Evolutionary conservation across 2,329 filamentous ascomycete species (phyloP).

Genomic region (Cordyceps sp.): DNA sequence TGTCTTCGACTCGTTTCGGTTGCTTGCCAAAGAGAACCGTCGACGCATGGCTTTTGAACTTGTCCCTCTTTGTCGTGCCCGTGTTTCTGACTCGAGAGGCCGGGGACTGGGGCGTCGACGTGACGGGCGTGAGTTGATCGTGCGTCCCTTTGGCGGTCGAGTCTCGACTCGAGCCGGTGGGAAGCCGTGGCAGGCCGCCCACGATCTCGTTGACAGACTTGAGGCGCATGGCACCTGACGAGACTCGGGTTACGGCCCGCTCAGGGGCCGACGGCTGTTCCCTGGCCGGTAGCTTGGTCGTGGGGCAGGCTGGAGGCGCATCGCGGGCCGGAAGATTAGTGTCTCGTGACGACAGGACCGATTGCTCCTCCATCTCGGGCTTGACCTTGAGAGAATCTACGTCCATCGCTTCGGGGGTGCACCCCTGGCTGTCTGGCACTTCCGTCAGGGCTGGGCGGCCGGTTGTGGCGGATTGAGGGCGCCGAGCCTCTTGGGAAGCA

Average conservation of each 20-base stretch:
- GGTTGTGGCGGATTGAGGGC: not conserved
- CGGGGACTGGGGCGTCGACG: constrained; percentile 26
- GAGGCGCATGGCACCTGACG: constrained; percentile 52
- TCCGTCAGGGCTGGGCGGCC: constrained; percentile 5
- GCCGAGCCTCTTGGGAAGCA: not conserved
- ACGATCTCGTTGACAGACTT: constrained; percentile 62
- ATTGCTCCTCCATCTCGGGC: constrained; percentile 5
- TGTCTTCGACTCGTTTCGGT: constrained; percentile 29
- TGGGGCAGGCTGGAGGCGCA: constrained; percentile 4
- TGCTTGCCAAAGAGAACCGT: constrained; percentile 68
- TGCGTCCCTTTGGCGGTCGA: constrained; percentile 11
- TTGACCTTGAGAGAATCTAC: constrained; percentile 13
- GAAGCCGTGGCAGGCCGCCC: constrained; percentile 32
- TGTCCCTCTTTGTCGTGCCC: constrained; percentile 30
- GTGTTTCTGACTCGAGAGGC: constrained; percentile 12
- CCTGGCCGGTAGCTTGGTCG: constrained; percentile 2
- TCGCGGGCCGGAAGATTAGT: constrained; percentile 1
- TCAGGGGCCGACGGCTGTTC: constrained; percentile 12
- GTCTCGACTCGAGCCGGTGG: constrained; percentile 16
- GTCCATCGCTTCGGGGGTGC: constrained; percentile 16
- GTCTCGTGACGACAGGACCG: not conserved
- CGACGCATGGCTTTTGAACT: constrained; percentile 49
- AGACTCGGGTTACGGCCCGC: constrained; percentile 52
- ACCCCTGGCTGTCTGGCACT: constrained; percentile 19
- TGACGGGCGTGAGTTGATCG: constrained; percentile 22